Evolutionary conservation across 2,329 filamentous ascomycete species (phyloP).

Genomic region (Fusarium solani-melongenae): DNA sequence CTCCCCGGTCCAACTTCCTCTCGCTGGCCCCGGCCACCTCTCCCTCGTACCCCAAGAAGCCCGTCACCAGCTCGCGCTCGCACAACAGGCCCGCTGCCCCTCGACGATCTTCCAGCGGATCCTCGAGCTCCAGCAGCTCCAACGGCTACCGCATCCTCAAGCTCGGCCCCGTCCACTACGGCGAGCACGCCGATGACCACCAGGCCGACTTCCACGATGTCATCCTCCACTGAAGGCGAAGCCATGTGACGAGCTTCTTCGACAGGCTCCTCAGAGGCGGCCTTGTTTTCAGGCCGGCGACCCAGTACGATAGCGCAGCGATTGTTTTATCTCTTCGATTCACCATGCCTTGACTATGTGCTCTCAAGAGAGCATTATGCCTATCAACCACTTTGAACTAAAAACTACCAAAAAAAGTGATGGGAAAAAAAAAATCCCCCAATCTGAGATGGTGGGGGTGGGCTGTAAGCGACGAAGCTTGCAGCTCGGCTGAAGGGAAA

Average conservation of each 20-base stretch:
- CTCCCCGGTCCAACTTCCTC: constrained; percentile 57
- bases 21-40: constrained; percentile 69
- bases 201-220: constrained; percentile 67
- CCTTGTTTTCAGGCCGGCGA: constrained; percentile 11
- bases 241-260: constrained; percentile 10
- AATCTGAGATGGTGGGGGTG: constrained; percentile 13
- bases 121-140: constrained; percentile 49
- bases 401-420: background rate
- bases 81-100: constrained; percentile 39
- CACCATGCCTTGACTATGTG: constrained; percentile 1
- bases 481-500: constrained; percentile 41
- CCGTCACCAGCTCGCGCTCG: constrained; percentile 44
- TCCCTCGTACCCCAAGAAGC: constrained; percentile 62
- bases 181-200: constrained; percentile 67
- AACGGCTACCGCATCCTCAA: constrained; percentile 66
- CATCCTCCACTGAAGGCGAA: constrained; percentile 49
- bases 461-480: constrained; percentile 10
- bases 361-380: background rate
- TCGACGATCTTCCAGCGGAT: constrained; percentile 62
- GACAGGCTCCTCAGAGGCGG: background rate
- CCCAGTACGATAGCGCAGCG: constrained; percentile 23
- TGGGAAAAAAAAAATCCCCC: constrained; percentile 1
- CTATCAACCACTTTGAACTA: background rate
- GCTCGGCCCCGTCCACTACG: constrained; percentile 73
- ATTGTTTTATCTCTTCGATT: constrained; percentile 20